These are phyloP conservation scores for Didymella sp. DNA, from an alignment of 2,329 filamentous ascomycete species.

Conservation along the genomic window DNA sequence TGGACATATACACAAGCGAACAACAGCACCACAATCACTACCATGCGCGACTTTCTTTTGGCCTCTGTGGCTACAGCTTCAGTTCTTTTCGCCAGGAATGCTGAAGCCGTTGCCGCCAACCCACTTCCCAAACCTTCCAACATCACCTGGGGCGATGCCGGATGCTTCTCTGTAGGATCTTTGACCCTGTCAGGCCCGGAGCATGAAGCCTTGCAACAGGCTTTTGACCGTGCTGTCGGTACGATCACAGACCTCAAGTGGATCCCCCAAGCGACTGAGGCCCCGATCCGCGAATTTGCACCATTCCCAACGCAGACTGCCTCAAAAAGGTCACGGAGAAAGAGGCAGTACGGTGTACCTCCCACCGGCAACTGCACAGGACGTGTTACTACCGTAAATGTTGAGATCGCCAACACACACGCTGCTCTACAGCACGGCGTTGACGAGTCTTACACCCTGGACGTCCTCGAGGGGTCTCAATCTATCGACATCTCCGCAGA, in stretches of 20 bases:
- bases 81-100: constrained; percentile 47
- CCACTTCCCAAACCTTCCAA: constrained; percentile 62
- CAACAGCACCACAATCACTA: background rate
- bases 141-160: constrained; percentile 61
- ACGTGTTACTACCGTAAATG: constrained; percentile 53
- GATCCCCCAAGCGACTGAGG: constrained; percentile 61
- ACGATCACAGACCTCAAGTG: constrained; percentile 60
- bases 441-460: constrained; percentile 63
- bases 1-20: background rate
- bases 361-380: constrained; percentile 35
- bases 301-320: constrained; percentile 58
- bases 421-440: constrained; percentile 63
- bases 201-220: constrained; percentile 50
- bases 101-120: constrained; percentile 59
- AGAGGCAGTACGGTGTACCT: constrained; percentile 29
- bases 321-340: constrained; percentile 26
- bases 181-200: constrained; percentile 51
- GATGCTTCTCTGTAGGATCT: constrained; percentile 54
- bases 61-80: constrained; percentile 42
- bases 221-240: constrained; percentile 59
- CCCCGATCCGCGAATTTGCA: constrained; percentile 58
- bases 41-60: constrained; percentile 43
- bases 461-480: constrained; percentile 51
- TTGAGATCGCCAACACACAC: constrained; percentile 55
- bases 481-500: constrained; percentile 57